Conservation (phyloP, 176 grass and related monocot genomes). For the Eleusine coracana region DNA sequence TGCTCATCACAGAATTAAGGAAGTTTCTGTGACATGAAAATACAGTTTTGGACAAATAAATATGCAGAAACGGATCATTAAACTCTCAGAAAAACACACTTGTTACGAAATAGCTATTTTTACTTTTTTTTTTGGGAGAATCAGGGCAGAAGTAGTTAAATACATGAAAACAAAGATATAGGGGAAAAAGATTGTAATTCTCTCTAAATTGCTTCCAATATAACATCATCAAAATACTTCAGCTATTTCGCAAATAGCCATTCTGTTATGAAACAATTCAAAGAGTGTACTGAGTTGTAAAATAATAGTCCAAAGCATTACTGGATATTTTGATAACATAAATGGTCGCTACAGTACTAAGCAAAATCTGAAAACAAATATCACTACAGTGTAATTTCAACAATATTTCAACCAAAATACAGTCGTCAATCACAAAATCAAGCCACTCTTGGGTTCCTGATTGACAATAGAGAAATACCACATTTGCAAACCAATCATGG, state of each 20-base stretch:
- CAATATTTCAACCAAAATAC: not conserved
- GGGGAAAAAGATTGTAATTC: not conserved
- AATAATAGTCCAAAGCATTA: slow-evolving; percentile 2
- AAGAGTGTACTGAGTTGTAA: not conserved
- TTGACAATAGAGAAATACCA: not conserved
- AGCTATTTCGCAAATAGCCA: not conserved
- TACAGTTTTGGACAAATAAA: not conserved
- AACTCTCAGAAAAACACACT: not conserved
- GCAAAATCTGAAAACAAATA: not conserved
- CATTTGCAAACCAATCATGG: slow-evolving; percentile 13
- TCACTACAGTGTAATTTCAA: not conserved
- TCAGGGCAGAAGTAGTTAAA: not conserved
- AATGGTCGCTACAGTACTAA: not conserved
- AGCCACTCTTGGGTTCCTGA: too few relatives aligned
- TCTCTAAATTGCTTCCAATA: not conserved
- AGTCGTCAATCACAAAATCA: not conserved
- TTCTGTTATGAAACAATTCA: not conserved
- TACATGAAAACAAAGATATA: not conserved
- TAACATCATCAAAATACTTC: not conserved
- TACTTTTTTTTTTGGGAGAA: not conserved
- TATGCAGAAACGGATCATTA: not conserved
- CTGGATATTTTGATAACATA: not conserved
- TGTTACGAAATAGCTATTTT: not conserved
- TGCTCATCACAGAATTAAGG: not conserved
- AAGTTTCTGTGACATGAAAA: not conserved